Evolutionary conservation across 176 grass and related monocot genomes (phyloP).

Genomic region (Zoysia pacifica): DNA sequence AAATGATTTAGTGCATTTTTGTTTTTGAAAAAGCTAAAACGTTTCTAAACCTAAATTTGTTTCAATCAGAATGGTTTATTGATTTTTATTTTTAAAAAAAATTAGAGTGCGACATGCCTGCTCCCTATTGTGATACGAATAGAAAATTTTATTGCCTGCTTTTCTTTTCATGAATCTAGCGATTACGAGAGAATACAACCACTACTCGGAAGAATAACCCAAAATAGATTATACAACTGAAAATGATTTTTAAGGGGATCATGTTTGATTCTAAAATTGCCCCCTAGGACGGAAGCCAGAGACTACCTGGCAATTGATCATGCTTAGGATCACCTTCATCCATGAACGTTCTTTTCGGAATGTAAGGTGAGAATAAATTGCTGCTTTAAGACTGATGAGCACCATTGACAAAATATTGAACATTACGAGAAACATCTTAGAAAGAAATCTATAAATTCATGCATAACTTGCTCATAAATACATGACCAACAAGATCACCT

Average conservation of each 20-base stretch:
- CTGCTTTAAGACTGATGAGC: conserved; percentile 31
- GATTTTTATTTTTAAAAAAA: no score
- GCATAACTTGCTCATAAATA: conserved; percentile 54
- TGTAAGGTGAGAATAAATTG: neutral
- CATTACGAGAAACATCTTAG: conserved; percentile 42
- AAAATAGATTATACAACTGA: neutral
- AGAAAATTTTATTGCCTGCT: no score
- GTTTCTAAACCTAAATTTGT: no score
- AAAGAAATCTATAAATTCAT: conserved; percentile 31
- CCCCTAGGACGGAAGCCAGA: neutral
- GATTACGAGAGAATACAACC: no score
- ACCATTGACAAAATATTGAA: conserved; percentile 55
- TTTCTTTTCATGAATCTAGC: no score
- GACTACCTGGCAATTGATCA: neutral
- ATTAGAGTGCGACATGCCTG: no score
- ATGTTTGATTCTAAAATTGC: neutral
- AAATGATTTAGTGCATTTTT: no score
- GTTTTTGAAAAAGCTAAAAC: no score
- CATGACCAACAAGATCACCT: conserved; percentile 37
- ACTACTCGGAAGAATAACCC: no score
- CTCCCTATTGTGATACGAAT: no score
- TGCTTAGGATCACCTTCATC: neutral
- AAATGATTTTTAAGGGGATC: neutral
- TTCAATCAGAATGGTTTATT: no score
- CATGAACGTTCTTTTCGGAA: neutral